These are phyloP conservation scores for Leccinum ochraceum DNA, from an alignment of 768 basidiomycete species.

Conservation along the genomic window DNA sequence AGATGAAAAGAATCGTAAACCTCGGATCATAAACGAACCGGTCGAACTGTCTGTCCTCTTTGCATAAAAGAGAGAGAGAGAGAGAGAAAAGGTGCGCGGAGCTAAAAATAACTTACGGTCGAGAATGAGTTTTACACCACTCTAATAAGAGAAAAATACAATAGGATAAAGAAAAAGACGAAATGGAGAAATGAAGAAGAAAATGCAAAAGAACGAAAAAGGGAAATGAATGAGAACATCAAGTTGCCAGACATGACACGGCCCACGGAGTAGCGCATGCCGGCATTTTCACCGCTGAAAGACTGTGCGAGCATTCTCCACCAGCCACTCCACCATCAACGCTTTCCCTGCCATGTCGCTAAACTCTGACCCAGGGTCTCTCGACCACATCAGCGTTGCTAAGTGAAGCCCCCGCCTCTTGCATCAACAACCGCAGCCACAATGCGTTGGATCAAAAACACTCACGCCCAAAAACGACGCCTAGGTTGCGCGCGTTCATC, in stretches of 20 bases:
- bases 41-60: constrained; percentile 1
- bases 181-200: not conserved
- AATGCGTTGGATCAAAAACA: not conserved
- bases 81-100: not conserved
- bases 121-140: constrained; percentile 15
- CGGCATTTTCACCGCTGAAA: constrained; percentile 30
- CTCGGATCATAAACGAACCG: constrained; percentile 2
- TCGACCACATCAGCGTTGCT: constrained; percentile 95
- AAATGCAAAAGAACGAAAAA: not conserved
- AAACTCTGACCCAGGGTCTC: constrained; percentile 85
- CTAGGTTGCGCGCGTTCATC: constrained; percentile 94
- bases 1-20: not conserved
- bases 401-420: constrained; percentile 5
- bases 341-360: constrained; percentile 98
- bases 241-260: not conserved
- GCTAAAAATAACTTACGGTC: constrained; percentile 25
- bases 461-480: constrained; percentile 98
- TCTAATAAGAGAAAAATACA: constrained; percentile 25
- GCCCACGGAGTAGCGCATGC: not conserved
- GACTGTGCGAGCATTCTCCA: constrained; percentile 78
- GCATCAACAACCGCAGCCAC: constrained; percentile 1
- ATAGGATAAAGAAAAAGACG: constrained; percentile 11
- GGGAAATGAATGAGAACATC: not conserved
- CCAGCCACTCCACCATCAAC: constrained; percentile 89
- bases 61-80: constrained; percentile 3